Evolutionary conservation across 305 asterid genomes (phyloP).

Genomic region (Striga hermonthica): DNA sequence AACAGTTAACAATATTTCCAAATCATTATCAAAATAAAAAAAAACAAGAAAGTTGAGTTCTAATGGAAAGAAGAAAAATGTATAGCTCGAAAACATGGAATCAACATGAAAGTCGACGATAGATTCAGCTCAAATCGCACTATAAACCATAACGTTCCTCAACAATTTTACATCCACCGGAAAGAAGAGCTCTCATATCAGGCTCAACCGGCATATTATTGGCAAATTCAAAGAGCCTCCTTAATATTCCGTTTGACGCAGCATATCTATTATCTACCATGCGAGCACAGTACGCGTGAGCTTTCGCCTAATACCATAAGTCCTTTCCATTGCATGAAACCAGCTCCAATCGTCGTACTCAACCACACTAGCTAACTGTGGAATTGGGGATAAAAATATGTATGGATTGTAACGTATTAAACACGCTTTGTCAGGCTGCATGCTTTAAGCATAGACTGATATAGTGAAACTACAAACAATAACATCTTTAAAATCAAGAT

Average conservation of each 20-base stretch:
- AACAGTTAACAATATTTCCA: slow-evolving; percentile 12
- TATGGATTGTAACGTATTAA: no score
- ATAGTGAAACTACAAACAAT: no score
- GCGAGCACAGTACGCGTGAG: slow-evolving; percentile 79
- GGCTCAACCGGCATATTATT: slow-evolving; percentile 65
- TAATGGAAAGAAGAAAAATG: slow-evolving; percentile 4
- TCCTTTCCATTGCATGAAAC: slow-evolving; percentile 62
- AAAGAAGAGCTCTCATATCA: slow-evolving; percentile 70
- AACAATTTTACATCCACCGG: slow-evolving; percentile 53
- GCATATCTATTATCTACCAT: slow-evolving; percentile 94
- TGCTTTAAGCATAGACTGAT: no score
- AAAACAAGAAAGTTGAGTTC: background rate
- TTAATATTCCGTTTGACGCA: slow-evolving; percentile 73
- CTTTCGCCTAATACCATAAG: slow-evolving; percentile 50
- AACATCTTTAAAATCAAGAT: no score
- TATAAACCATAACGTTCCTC: slow-evolving; percentile 58
- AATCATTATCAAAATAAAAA: background rate
- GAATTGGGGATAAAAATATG: slow-evolving; percentile 60
- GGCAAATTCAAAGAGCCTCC: slow-evolving; percentile 70
- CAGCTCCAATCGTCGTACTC: slow-evolving; percentile 84
- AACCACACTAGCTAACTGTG: slow-evolving; percentile 82
- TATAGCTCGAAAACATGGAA: slow-evolving; percentile 14
- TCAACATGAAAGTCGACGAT: slow-evolving; percentile 5
- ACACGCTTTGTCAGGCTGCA: no score
- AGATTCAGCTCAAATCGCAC: slow-evolving; percentile 40